Evolutionary conservation across 768 basidiomycete species (phyloP), one percentile per base, ranked within the genome.

Genomic region (Ramaria sp.): DNA sequence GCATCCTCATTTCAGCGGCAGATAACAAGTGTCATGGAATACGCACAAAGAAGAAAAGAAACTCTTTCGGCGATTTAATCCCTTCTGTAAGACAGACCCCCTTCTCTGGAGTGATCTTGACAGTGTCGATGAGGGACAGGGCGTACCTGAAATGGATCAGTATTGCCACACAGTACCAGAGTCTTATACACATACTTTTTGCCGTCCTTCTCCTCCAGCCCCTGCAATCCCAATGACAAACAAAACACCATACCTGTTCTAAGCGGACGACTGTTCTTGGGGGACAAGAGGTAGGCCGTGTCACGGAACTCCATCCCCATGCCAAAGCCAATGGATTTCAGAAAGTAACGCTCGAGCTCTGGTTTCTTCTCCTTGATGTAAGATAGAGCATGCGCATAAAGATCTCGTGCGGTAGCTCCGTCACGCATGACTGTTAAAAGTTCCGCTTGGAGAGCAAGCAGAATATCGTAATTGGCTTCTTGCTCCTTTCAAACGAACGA

Each of bases 271-370:
- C 71, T 71, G 64, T 91, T 95, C 73, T 95, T 98, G 7, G 83
- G 61, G 4, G 86, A 86, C 38, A 98, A 73, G 12, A 93, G 71
- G 67, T 93, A 96, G 0, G 83, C 75, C 10, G 86, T 81, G 66
- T 99, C 95, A 42, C 93, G 83, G 72, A 94, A 97, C 68, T 99
- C 95, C 66, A 97, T 82, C 6, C 95, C 95, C 68, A 85, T 97
- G 22, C 84, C 88, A 66, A 93, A 94, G 1, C 95, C 95, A 53
- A 94, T 72, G 60, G 81, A 91, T 74, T 96, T 99, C 33, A 84
- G 82, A 59, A 97, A 88, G 64, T 86, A 68, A 63, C 84, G 86
- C 62, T 91, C 90, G 5, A 97, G 72, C 46, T 88, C 86, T 0
- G 91, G 84, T 41, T 82, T 85, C 68, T 91, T 90, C 42, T 82